These are phyloP conservation scores for Tuber microsphaerosporum DNA, from an alignment of 495 filamentous ascomycete species.

Conservation along the genomic window DNA sequence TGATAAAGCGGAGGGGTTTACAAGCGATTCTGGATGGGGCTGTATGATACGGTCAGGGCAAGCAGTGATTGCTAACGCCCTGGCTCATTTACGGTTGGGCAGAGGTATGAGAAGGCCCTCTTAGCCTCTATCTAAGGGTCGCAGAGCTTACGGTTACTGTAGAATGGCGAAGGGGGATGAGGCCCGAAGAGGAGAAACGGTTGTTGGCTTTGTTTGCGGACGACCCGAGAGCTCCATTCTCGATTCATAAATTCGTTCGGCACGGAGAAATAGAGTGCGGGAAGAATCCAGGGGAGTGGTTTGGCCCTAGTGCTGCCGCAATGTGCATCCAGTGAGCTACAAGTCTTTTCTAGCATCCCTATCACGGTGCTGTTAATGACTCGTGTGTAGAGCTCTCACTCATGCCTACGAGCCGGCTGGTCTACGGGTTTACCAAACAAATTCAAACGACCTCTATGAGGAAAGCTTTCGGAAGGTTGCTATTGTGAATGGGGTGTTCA, in stretches of 20 bases:
- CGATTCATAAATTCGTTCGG: constrained; percentile 87
- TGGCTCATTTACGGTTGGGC: constrained; percentile 64
- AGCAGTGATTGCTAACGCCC: constrained; percentile 79
- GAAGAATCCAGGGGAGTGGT: constrained; percentile 96
- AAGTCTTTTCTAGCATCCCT: neutral
- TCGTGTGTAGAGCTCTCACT: constrained; percentile 58
- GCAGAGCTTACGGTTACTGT: constrained; percentile 29
- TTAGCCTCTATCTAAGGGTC: constrained; percentile 4
- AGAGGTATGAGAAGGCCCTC: constrained; percentile 55
- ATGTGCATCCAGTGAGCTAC: constrained; percentile 78
- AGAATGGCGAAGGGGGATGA: constrained; percentile 74
- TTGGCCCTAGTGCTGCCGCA: constrained; percentile 96
- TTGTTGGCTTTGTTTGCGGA: constrained; percentile 86
- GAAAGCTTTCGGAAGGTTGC: constrained; percentile 74
- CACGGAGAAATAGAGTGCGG: constrained; percentile 83
- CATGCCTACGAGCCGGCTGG: constrained; percentile 51
- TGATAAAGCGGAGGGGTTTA: constrained; percentile 69
- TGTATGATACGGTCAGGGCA: constrained; percentile 99
- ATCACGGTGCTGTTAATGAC: neutral
- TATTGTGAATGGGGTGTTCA: constrained; percentile 56
- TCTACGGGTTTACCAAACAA: constrained; percentile 79
- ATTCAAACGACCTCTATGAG: constrained; percentile 86
- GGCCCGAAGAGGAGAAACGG: constrained; percentile 56
- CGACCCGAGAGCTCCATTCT: constrained; percentile 76
- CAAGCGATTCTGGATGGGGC: constrained; percentile 92